Evolutionary conservation across 805 yeast species (phyloP), one percentile per base, ranked within the genome.

Genomic region (Saturnispora saitoi): DNA sequence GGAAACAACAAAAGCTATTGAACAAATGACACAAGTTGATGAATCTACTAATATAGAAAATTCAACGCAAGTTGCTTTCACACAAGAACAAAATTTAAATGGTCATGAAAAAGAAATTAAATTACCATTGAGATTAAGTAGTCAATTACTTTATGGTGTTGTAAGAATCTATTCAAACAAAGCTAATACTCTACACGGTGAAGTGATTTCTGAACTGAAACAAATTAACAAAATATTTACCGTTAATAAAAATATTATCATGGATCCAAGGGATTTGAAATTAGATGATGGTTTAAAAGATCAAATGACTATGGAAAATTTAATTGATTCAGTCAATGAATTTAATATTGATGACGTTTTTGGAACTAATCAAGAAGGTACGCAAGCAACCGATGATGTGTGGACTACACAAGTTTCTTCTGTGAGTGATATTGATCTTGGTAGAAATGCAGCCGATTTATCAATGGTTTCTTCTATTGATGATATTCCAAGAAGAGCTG

Each of bases 161-260:
- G 95, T 87, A 32, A 73, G 87, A 49, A 90, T 90, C 20, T 90
- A 88, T 64, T 81, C 93, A 11, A 71, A 91, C 51, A 86, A 90
- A 64, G 87, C 96, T 26, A 83, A 83, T 56, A 86, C 86, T 55
- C 68, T 90, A 22, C 69, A 85, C 44, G 95, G 87, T 48, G 97
- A 90, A 61, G 91, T 87, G 37, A 75, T 80, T 43, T 95, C 86
- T 56, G 83, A 88, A 3, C 64, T 88, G 51, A 66, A 79, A 54
- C 83, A 80, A 57, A 70, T 89, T 59, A 86, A 84, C 59, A 75
- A 83, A 32, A 76, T 86, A 2, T 84, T 86, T 64, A 70, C 63
- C 47, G 63, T 73, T 6, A 70, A 66, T 26, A 68, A 70, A 49
- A 67, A 75, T 12, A 79, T 81, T 40, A 78, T 80, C 42, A 67